Percentiles rank a stretch among this genome's conserved stretches.
phyloP scores from a whole-genome alignment of 2,329 filamentous ascomycete genomes.

The Cercospora zeae-maydis region DNA sequence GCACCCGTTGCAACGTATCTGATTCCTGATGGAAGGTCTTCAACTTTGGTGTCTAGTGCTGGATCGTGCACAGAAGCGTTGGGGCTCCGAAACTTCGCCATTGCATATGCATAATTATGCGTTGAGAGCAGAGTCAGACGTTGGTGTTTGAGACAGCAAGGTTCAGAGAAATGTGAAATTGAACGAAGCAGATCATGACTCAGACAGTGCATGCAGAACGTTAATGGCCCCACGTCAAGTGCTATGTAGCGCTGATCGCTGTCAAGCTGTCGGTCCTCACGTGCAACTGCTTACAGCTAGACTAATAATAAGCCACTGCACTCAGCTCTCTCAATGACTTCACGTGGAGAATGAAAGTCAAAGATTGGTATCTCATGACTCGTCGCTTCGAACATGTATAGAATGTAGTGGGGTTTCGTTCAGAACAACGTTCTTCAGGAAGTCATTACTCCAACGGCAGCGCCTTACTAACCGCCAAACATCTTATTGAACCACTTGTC shows the following conservation, averaged over 20 bases:
- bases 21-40: constrained; percentile 5
- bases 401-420: neutral
- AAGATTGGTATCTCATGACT: neutral
- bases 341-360: neutral
- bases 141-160: neutral
- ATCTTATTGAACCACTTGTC: constrained; percentile 46
- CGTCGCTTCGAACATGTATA: neutral
- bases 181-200: neutral
- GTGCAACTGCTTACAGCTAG: neutral
- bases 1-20: constrained; percentile 13
- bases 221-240: no score
- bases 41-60: constrained; percentile 7
- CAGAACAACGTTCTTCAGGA: neutral
- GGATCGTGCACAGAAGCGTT: neutral
- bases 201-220: neutral
- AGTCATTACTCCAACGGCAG: neutral
- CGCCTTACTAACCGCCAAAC: constrained; percentile 37
- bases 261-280: neutral
- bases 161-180: neutral
- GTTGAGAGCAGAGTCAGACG: neutral
- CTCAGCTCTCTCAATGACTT: neutral
- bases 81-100: neutral
- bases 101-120: neutral
- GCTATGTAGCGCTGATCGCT: no score
- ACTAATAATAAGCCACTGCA: neutral